A percentile compares a stretch with the other conserved stretches of the same genome.
phyloP scores from a whole-genome alignment of 2,329 filamentous ascomycete genomes.

The Chrysoporthe austroafricana region DNA sequence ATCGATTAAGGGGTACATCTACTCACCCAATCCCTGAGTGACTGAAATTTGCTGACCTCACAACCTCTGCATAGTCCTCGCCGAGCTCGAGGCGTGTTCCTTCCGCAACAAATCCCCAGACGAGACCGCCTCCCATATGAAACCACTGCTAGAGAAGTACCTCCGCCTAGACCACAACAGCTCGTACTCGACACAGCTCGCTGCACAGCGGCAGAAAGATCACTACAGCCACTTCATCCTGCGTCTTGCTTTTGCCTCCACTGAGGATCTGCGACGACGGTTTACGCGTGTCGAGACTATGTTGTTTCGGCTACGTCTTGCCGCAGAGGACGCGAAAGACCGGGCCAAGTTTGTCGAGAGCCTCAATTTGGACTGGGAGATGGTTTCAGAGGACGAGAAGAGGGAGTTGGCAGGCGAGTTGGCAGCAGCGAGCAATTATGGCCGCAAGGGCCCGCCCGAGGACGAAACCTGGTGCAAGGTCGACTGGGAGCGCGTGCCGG shows the following conservation, averaged over 20 bases:
- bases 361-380: constrained; percentile 83
- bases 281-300: constrained; percentile 87
- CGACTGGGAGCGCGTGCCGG: constrained; percentile 91
- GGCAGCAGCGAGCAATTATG: constrained; percentile 50
- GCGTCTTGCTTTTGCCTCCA: constrained; percentile 86
- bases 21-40: not conserved
- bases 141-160: constrained; percentile 83
- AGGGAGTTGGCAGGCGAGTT: constrained; percentile 65
- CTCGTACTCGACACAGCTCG: constrained; percentile 61
- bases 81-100: constrained; percentile 89
- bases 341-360: constrained; percentile 75
- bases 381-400: constrained; percentile 79
- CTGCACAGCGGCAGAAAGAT: constrained; percentile 83
- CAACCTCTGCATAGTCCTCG: constrained; percentile 62
- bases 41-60: constrained; percentile 27
- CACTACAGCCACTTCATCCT: constrained; percentile 99
- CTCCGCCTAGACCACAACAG: constrained; percentile 79
- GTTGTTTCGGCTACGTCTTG: constrained; percentile 83
- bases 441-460: constrained; percentile 49
- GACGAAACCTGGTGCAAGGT: constrained; percentile 96
- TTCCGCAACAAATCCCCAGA: constrained; percentile 87
- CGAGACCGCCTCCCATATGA: constrained; percentile 84
- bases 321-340: constrained; percentile 75
- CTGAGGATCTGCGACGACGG: constrained; percentile 84
- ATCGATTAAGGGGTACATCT: constrained; percentile 74